Base-by-base conservation (phyloP, 768 basidiomycete species). In the Royoungia palumana region DNA sequence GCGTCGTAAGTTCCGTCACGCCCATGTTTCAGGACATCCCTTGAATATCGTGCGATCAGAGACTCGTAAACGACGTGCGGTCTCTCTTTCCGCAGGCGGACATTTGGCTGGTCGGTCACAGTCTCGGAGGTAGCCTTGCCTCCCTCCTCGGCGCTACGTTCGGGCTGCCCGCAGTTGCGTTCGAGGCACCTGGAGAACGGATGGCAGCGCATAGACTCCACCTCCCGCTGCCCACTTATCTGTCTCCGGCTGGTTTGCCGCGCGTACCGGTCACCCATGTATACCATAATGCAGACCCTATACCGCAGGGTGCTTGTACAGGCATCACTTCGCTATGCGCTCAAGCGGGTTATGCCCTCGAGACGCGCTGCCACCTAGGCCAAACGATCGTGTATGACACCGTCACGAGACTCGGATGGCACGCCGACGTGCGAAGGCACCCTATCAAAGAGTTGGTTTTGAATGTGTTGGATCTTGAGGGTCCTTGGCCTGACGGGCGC, bases 241-340 rank as follows among this genome's bases (percentile, higher is more conserved):
- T 21, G 7, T 17, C 41, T 10, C 43, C 54, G 20, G 14, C 42
- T 19, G 41, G 28, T 36, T 30, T 58, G 22, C 58, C 65, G 14
- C 51, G 34, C 4, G 65, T 69, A 24, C 63, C 69, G 35, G 36
- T 64, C 47, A 71, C 66, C 0, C 81, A 82, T 57, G 71, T 86
- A 41, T 86, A 81, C 65, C 80, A 87, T 64, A 87, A 72, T 28
- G 85, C 85, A 30, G 85, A 87, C 61, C 85, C 85, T 7, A 81
- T 87, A 56, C 80, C 85, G 6, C 80, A 79, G 51, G 78, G 78
- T 22, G 61, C 71, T 21, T 82, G 81, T 59, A 80, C 72, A 6
- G 80, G 80, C 24, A 40, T 72, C 17, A 51, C 70, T 14, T 81
- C 76, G 10, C 61, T 73, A 0, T 87, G 85, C 50, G 75, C 79